Evolutionary conservation across 108 stramenopile species (phyloP).

Genomic region (Nitzschia palea): DNA sequence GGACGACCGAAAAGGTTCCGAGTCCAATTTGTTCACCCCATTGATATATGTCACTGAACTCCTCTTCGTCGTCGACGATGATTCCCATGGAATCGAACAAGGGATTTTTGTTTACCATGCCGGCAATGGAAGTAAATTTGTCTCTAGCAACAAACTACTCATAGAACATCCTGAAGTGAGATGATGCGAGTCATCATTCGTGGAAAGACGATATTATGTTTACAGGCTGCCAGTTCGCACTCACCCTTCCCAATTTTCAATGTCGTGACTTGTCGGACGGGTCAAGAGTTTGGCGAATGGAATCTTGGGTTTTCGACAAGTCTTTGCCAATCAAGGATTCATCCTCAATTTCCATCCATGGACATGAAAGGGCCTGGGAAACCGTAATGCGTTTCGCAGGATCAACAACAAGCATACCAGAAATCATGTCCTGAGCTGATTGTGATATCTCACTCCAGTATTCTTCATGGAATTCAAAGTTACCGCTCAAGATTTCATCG

Average conservation of each 20-base stretch:
- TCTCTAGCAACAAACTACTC: constrained; percentile 35
- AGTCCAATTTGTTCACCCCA: constrained; percentile 54
- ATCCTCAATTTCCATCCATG: constrained; percentile 62
- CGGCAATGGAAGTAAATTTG: constrained; percentile 41
- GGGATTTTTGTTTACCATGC: constrained; percentile 14
- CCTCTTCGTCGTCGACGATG: constrained; percentile 32
- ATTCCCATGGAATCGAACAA: constrained; percentile 1
- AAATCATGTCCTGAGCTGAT: constrained; percentile 84
- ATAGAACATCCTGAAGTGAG: no score
- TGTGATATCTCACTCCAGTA: constrained; percentile 73
- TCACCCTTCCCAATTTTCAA: no score
- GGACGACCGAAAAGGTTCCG: constrained; percentile 69
- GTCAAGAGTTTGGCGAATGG: constrained; percentile 15
- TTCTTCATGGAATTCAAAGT: constrained; percentile 71
- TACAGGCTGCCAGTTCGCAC: no score
- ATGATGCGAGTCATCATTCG: no score
- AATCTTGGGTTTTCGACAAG: constrained; percentile 37
- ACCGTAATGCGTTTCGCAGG: constrained; percentile 47
- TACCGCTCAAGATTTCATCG: constrained; percentile 46
- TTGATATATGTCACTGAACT: constrained; percentile 25
- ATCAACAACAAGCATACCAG: constrained; percentile 56
- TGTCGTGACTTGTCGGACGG: constrained; percentile 19
- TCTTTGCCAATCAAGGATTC: constrained; percentile 43
- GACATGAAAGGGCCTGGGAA: constrained; percentile 39
- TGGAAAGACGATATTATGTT: no score